These are phyloP conservation scores for Mallotus repandus DNA, from an alignment of 441 rosid species.

Conservation along the genomic window DNA sequence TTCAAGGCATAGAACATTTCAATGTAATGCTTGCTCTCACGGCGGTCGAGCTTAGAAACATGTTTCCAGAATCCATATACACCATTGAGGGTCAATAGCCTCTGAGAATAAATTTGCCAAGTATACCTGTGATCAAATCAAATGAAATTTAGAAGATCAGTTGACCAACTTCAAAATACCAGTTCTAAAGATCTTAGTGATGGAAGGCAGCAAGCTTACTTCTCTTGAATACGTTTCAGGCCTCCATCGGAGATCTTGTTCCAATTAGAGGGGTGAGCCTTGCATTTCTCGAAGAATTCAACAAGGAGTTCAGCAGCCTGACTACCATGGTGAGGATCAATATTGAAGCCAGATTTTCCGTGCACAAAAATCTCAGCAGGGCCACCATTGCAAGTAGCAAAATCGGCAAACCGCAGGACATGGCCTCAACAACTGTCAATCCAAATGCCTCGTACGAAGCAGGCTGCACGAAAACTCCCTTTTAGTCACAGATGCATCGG, in stretches of 20 bases:
- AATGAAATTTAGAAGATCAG: neutral
- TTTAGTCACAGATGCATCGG: constrained; percentile 77
- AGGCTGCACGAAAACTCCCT: constrained; percentile 93
- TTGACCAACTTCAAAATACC: neutral
- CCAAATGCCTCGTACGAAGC: constrained; percentile 93
- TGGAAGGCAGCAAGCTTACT: constrained; percentile 40
- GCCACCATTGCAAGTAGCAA: constrained; percentile 92
- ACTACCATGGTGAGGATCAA: constrained; percentile 91
- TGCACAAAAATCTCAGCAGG: constrained; percentile 93
- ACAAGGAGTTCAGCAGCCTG: constrained; percentile 77
- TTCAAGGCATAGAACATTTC: constrained; percentile 96
- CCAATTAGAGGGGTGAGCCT: constrained; percentile 69
- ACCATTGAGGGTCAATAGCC: constrained; percentile 81
- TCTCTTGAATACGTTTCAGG: constrained; percentile 77
- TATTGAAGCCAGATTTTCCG: constrained; percentile 85
- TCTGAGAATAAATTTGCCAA: constrained; percentile 88
- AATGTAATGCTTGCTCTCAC: constrained; percentile 84
- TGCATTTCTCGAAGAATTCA: constrained; percentile 73
- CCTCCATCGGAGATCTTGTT: constrained; percentile 68
- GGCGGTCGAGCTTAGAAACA: constrained; percentile 90
- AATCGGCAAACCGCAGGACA: constrained; percentile 92
- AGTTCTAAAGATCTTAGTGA: neutral
- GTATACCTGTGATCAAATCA: constrained; percentile 53
- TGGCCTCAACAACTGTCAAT: constrained; percentile 88
- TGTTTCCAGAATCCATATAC: constrained; percentile 99